Evolutionary conservation across 495 filamentous ascomycete genomes (phyloP), one percentile per base, ranked within the genome.

Genomic region (Hypoxylon fuscum): DNA sequence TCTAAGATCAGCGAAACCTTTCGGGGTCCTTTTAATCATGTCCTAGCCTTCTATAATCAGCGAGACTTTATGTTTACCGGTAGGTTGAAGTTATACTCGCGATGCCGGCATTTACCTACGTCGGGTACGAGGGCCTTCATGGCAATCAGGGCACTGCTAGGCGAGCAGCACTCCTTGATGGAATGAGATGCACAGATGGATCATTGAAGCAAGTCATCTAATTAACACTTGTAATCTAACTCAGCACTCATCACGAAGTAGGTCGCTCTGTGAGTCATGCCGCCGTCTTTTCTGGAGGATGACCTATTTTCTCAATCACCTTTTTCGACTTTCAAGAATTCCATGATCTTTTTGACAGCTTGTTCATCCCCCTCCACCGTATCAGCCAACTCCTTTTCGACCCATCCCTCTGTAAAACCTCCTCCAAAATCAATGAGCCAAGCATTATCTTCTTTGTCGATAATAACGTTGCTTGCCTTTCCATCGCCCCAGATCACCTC

Each of bases 401-500:
- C 66, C 66, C 69, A 73, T 22, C 66, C 58, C 11, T 63, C 44
- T 35, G 71, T 73, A 40, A 55, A 62, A 72, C 52, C 58, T 67
- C 35, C 32, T 35, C 32, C 32, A 35, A 35, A 35, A 35, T 35
- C 32, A 35, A 35, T 35, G 12, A 35, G 32, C 60, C 60, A 74
- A 29, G 62, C 62, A 59, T 72, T 59, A 51, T 64, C 63, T 29
- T 60, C 48, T 43, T 59, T 51, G 56, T 72, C 59, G 50, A 72
- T 53, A 49, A 74, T 57, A 43, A 72, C 71, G 55, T 74, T 74
- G 31, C 60, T 51, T 35, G 69, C 53, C 60, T 74, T 74, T 51
- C 62, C 71, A 68, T 74, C 69, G 42, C 71, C 71, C 71, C 71
- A 74, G 31, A 69, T 52, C 12, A 74, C 69, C 14, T 51, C 63